phyloP scores from a whole-genome alignment of 2,329 filamentous ascomycete species.

The Fusarium albidum region DNA sequence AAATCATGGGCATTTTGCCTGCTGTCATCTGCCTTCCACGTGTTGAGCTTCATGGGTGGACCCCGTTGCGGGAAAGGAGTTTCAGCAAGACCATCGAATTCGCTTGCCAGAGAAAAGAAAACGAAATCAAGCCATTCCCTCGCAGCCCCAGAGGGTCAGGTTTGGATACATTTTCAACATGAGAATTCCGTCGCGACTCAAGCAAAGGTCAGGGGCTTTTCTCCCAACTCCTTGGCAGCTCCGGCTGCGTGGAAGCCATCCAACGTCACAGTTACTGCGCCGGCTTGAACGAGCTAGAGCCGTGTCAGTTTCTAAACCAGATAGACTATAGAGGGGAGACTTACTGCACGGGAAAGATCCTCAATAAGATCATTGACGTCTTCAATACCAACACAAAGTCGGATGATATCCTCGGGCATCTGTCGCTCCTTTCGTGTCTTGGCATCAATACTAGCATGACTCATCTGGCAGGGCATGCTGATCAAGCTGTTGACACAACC shows the following conservation, averaged over 20 bases:
- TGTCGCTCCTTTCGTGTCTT: slow-evolving; percentile 89
- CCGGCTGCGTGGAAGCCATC: slow-evolving; percentile 77
- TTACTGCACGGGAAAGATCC: slow-evolving; percentile 88
- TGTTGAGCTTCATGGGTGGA: slow-evolving; percentile 1
- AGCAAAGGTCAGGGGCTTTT: slow-evolving; percentile 41
- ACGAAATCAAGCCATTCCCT: slow-evolving; percentile 19
- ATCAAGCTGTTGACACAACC: slow-evolving; percentile 98
- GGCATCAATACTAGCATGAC: slow-evolving; percentile 96
- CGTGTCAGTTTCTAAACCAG: slow-evolving; percentile 34
- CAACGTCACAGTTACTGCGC: slow-evolving; percentile 85
- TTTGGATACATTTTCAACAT: neutral
- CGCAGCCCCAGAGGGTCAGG: neutral
- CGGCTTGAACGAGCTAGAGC: slow-evolving; percentile 84
- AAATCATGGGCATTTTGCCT: neutral
- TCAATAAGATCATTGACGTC: slow-evolving; percentile 92
- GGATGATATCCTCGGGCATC: slow-evolving; percentile 96
- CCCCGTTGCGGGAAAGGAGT: slow-evolving; percentile 7
- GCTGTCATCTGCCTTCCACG: slow-evolving; percentile 1
- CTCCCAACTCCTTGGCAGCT: slow-evolving; percentile 44
- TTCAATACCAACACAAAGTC: slow-evolving; percentile 95
- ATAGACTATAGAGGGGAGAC: slow-evolving; percentile 48
- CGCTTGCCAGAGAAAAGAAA: slow-evolving; percentile 18
- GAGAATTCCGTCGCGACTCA: neutral
- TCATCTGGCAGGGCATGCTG: slow-evolving; percentile 99
- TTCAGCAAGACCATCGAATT: slow-evolving; percentile 19